Base-by-base conservation (phyloP, 352 stramenopile species). In the Phytophthora boehmeriae region DNA sequence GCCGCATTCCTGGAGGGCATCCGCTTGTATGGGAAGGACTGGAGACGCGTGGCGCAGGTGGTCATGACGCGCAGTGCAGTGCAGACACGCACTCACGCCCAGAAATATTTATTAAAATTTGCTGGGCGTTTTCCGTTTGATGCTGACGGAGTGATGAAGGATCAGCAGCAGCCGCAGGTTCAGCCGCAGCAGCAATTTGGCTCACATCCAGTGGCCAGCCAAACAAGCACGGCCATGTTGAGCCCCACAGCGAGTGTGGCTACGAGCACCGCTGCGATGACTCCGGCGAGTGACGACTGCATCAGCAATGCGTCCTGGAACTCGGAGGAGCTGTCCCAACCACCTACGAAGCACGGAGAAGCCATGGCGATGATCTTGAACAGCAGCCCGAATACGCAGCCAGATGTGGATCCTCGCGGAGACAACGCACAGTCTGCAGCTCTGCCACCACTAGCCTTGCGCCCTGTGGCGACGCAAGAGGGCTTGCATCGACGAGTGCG, bases 41-140 rank as follows among this genome's bases (percentile, higher is more conserved):
- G 88, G 88, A 73, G 86, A 28, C 73, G 86, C 16, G 86, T 96
- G 34, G 86, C 88, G 14, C 79, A 95, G 56, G 83, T 95, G 30
- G 86, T 96, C 36, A 78, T 65, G 53, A 93, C 88, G 28, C 83
- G 88, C 36, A 95, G 83, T 32, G 86, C 86, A n/a, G 87, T 96
- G 49, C 88, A 96, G 70, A 94, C 86, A 39, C 86, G 88, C 36
- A 95, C 88, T 30, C 88, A 96, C 63, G 88, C 88, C 44, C 88
- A 96, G 71, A 96, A 96, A 67, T 96, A 96, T 90, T 93, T 96
- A 85, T 90, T 94, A 69, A 96, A 96, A 78, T 92, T 95, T 77
- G 83, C 85, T 62, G 85, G 85, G 41, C 80, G 80, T 19, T 91
- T 90, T 56, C 81, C 81, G 2, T 91, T 93, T 47, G 84, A 93